phyloP scores from a whole-genome alignment of 2,329 filamentous ascomycete species.

The Fusarium bulbicola region DNA sequence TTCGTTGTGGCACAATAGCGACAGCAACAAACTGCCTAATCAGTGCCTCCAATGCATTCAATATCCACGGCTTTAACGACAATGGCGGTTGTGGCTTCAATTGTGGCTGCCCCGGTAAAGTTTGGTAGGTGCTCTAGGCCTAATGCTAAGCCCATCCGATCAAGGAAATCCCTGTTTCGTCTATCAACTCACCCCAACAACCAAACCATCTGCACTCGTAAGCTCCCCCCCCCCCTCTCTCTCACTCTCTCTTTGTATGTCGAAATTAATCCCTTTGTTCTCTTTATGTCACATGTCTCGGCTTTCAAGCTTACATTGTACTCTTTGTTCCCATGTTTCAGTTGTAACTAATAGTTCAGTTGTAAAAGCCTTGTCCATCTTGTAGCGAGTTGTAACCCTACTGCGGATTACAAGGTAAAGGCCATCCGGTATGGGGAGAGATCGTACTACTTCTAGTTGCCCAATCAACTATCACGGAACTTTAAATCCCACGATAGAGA shows the following conservation, averaged over 20 bases:
- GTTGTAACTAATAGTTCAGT: background rate
- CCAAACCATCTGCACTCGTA: background rate
- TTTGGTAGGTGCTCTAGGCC: background rate
- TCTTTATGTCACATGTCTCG: background rate
- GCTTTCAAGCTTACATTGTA: background rate
- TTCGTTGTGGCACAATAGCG: background rate
- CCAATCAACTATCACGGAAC: slow-evolving; percentile 33
- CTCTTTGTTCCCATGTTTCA: slow-evolving; percentile 14
- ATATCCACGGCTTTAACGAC: slow-evolving; percentile 7
- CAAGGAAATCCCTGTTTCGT: slow-evolving; percentile 1
- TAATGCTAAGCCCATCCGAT: background rate
- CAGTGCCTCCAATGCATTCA: background rate
- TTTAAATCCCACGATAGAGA: background rate
- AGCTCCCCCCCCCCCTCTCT: background rate
- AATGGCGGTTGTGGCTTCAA: slow-evolving; percentile 20
- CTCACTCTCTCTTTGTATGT: background rate
- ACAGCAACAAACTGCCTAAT: background rate
- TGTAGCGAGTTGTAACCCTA: background rate
- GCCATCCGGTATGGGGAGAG: slow-evolving; percentile 7
- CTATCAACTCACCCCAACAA: slow-evolving; percentile 28
- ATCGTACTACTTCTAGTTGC: slow-evolving; percentile 26
- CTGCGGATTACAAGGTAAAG: slow-evolving; percentile 1
- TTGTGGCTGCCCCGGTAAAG: slow-evolving; percentile 25
- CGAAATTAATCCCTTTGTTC: background rate
- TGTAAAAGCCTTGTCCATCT: background rate